Conservation (phyloP, 352 stramenopile species). For the Elongisporangium anandrum region DNA sequence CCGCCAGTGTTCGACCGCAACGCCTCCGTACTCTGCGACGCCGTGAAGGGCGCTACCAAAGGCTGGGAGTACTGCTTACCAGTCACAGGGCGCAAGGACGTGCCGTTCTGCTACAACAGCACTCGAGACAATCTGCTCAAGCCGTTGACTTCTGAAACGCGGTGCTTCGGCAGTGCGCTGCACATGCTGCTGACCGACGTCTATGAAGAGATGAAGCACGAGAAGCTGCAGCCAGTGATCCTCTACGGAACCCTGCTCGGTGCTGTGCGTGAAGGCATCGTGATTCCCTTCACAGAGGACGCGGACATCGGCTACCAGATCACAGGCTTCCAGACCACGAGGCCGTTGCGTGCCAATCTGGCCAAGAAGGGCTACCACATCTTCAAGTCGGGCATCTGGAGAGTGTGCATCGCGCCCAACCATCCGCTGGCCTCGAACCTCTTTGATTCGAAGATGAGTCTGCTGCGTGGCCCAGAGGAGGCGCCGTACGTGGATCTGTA, state of each 20-base stretch:
- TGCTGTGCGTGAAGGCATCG: slow-evolving; percentile 23
- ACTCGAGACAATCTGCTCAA: slow-evolving; percentile 26
- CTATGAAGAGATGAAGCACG: slow-evolving; percentile 16
- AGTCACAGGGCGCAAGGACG: slow-evolving; percentile 16
- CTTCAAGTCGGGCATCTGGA: slow-evolving; percentile 31
- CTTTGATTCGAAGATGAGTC: slow-evolving; percentile 16
- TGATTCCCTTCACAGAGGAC: slow-evolving; percentile 43
- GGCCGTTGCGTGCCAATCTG: slow-evolving; percentile 7
- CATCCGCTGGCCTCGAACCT: slow-evolving; percentile 29
- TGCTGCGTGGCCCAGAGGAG: slow-evolving; percentile 12
- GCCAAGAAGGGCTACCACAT: slow-evolving; percentile 30
- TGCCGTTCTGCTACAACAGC: slow-evolving; percentile 14
- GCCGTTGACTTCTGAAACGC: background rate
- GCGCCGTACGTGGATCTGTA: slow-evolving; percentile 39
- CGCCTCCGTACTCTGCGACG: slow-evolving; percentile 12
- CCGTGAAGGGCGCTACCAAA: background rate
- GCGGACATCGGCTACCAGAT: slow-evolving; percentile 24
- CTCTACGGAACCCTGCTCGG: slow-evolving; percentile 34
- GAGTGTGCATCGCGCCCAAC: slow-evolving; percentile 36
- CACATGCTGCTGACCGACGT: slow-evolving; percentile 34
- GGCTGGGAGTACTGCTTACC: slow-evolving; percentile 34
- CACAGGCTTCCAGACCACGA: slow-evolving; percentile 4
- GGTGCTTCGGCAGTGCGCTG: slow-evolving; percentile 26
- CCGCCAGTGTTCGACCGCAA: slow-evolving; percentile 16
- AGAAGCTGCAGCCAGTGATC: slow-evolving; percentile 11